Evolutionary conservation across 2,329 filamentous ascomycete genomes (phyloP).

Genomic region (Zymoseptoria pseudotritici): DNA sequence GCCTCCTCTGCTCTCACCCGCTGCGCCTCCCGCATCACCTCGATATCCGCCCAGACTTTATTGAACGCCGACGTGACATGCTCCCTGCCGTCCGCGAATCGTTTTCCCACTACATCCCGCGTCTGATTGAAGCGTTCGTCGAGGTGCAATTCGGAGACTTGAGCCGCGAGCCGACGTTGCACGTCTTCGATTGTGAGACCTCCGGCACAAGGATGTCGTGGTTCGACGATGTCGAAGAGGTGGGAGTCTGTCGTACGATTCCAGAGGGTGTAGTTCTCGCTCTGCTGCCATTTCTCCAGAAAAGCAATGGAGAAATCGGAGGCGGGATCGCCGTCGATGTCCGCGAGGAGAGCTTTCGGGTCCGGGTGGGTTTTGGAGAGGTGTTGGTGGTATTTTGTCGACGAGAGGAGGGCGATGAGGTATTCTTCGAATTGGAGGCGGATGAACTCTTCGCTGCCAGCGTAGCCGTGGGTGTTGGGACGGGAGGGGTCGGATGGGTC

Average conservation of each 20-base stretch:
- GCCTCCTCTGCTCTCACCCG: constrained; percentile 54
- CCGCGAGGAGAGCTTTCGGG: constrained; percentile 54
- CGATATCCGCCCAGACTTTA: constrained; percentile 84
- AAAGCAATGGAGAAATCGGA: constrained; percentile 78
- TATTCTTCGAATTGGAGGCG: constrained; percentile 96
- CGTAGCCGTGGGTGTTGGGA: constrained; percentile 91
- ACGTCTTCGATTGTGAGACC: constrained; percentile 91
- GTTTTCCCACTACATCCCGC: constrained; percentile 77
- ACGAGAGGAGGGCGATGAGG: constrained; percentile 76
- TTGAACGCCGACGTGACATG: constrained; percentile 84
- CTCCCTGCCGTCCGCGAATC: constrained; percentile 78
- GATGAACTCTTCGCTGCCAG: constrained; percentile 95
- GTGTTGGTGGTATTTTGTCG: constrained; percentile 73
- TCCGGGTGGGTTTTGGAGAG: constrained; percentile 40
- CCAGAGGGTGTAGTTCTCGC: constrained; percentile 90
- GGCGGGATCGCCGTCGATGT: constrained; percentile 71
- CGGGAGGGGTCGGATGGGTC: constrained; percentile 81
- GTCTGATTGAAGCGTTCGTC: constrained; percentile 83
- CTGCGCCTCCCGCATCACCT: constrained; percentile 68
- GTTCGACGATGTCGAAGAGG: constrained; percentile 89
- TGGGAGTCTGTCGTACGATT: constrained; percentile 64
- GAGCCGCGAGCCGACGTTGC: constrained; percentile 78
- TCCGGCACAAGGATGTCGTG: constrained; percentile 85
- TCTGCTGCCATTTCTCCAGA: constrained; percentile 77
- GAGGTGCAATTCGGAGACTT: constrained; percentile 87